A percentile compares a stretch with the other conserved stretches of the same genome.
These are phyloP conservation scores for Colletotrichum trifolii DNA, from an alignment of 2,329 filamentous ascomycete genomes.

Conservation along the genomic window DNA sequence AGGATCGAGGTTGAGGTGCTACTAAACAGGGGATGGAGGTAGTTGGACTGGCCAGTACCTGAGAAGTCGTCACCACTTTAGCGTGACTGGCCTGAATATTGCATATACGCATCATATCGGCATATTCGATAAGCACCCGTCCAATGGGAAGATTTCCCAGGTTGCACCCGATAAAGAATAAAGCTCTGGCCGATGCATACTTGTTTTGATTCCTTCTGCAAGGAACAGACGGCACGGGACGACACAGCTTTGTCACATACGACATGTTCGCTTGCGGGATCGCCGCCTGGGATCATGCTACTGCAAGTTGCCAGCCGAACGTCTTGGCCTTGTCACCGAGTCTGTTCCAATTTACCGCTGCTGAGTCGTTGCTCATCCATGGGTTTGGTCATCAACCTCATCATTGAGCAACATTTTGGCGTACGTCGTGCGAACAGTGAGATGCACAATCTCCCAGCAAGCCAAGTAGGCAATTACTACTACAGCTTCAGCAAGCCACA, in stretches of 20 bases:
- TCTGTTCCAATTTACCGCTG: neutral
- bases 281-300: constrained; percentile 12
- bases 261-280: neutral
- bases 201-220: neutral
- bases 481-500: constrained; percentile 33
- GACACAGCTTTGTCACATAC: neutral
- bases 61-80: no score
- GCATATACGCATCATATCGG: neutral
- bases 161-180: no score
- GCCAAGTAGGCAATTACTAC: constrained; percentile 5
- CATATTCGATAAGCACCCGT: no score
- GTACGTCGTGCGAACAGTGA: neutral
- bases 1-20: neutral
- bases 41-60: no score
- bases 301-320: neutral
- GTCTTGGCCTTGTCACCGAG: neutral
- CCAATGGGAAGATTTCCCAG: no score
- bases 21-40: no score
- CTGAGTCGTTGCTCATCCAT: neutral
- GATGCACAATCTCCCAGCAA: constrained; percentile 2
- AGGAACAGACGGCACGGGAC: constrained; percentile 6
- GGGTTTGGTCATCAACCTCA: no score
- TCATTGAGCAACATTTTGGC: no score
- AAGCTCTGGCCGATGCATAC: no score
- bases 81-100: neutral